These are phyloP conservation scores for Selenicereus undatus DNA, from an alignment of 148 eudicot genomes.

Conservation along the genomic window DNA sequence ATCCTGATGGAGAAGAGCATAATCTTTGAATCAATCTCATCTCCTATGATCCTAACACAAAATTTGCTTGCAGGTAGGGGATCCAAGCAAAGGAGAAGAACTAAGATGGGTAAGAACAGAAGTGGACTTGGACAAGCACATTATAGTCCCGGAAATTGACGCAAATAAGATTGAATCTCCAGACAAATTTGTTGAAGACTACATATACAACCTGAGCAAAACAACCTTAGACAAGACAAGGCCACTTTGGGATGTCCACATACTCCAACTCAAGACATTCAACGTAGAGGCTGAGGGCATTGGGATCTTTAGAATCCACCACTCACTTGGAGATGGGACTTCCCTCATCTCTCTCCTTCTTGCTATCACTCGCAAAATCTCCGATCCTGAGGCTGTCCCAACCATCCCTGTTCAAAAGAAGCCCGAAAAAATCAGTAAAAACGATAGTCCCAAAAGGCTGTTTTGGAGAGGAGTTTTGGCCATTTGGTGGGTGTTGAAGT, in stretches of 20 bases:
- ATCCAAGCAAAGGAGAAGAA: conserved; percentile 32
- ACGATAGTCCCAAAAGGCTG: background rate
- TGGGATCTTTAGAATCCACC: conserved; percentile 47
- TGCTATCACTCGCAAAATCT: conserved; percentile 48
- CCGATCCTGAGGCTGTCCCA: conserved; percentile 50
- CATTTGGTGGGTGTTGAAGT: conserved; percentile 29
- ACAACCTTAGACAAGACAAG: conserved; percentile 39
- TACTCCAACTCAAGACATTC: conserved; percentile 48
- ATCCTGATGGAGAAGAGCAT: background rate
- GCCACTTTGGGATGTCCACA: conserved; percentile 72
- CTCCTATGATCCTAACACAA: too few relatives aligned
- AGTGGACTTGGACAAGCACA: conserved; percentile 46
- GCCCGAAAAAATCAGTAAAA: background rate
- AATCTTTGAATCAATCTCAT: too few relatives aligned
- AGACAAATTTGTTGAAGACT: conserved; percentile 52
- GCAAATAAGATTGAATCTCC: conserved; percentile 36
- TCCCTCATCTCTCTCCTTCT: conserved; percentile 54
- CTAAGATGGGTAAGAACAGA: conserved; percentile 46
- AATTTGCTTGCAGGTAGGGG: conserved; percentile 35
- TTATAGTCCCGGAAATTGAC: conserved; percentile 40
- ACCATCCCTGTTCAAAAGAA: conserved; percentile 27
- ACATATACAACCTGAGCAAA: conserved; percentile 41
- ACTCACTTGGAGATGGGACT: conserved; percentile 68
- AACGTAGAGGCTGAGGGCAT: conserved; percentile 31
- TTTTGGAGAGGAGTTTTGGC: conserved; percentile 21